phyloP scores from a whole-genome alignment of 768 basidiomycete species.

The Strobilomyces dryophilus region DNA sequence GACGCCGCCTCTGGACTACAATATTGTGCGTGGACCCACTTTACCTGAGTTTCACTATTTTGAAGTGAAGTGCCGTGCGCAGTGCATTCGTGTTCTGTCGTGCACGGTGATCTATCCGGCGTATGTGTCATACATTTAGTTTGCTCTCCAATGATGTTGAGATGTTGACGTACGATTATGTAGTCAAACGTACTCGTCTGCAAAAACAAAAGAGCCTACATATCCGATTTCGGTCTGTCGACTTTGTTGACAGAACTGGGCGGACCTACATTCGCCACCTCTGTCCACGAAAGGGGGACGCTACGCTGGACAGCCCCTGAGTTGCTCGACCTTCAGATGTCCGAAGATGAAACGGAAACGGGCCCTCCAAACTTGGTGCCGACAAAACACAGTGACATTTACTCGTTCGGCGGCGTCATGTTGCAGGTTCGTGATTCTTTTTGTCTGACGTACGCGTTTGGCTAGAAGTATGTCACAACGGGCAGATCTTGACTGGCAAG shows the following conservation, averaged over 20 bases:
- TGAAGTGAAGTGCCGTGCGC: not conserved
- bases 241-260: constrained; percentile 37
- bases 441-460: not conserved
- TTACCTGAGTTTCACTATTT: not conserved
- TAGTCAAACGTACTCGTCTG: constrained; percentile 18
- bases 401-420: constrained; percentile 31
- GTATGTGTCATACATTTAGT: constrained; percentile 1
- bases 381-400: constrained; percentile 13
- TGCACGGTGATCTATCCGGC: constrained; percentile 23
- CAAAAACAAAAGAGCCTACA: constrained; percentile 11
- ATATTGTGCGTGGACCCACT: constrained; percentile 9
- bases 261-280: constrained; percentile 32
- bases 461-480: not conserved
- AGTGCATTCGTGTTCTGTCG: constrained; percentile 16
- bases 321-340: constrained; percentile 28
- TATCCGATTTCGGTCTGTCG: constrained; percentile 45
- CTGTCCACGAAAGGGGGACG: constrained; percentile 30
- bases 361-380: not conserved
- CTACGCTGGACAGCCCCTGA: constrained; percentile 24
- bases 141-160: too few relatives aligned
- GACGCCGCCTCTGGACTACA: constrained; percentile 19
- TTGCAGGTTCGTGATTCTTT: constrained; percentile 10
- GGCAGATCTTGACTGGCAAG: constrained; percentile 11
- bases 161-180: not conserved
- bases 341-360: constrained; percentile 12